Base-by-base conservation (phyloP, 148 eudicot genomes). In the Fagopyrum tataricum region DNA sequence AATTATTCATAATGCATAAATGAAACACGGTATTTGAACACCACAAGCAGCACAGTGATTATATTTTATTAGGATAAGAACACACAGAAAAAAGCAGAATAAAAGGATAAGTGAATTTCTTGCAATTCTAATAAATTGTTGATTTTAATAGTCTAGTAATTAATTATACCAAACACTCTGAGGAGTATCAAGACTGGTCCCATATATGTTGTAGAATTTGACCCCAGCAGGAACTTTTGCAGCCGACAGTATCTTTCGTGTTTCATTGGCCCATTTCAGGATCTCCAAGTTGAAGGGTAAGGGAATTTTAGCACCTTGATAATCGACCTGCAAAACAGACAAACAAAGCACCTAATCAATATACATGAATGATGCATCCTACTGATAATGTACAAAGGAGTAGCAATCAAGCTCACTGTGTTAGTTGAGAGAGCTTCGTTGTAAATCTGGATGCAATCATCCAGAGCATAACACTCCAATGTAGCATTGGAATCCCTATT, bases 191-290 rank as follows among this genome's bases (percentile, higher is more conserved):
- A 86, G 87, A 83, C 82, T 81, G 53, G 97, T 90, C 76, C 92
- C 99, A 79, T 96, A 96, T 39, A 96, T 88, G 75, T 96, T 96
- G 85, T 92, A 96, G 84, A 96, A 96, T 73, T 92, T 96, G 58
- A 92, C 91, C 71, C 56, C 70, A 69, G 84, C 73, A 58, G 99
- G 97, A 83, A 96, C 79, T 85, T 81, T 81, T 21, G 96, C 99
- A 58, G 59, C 67, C 68, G 81, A 82, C 74, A 92, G 72, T 61
- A 96, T 61, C 77, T 85, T 82, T 79, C 82, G 84, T 26, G 99
- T 96, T 86, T 90, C 91, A 76, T 84, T 82, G 55, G 99, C 92
- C 99, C 97, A 96, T 67, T 82, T 85, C 71, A 88, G 77, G 40
- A 96, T 87, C 66, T 96, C 91, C 61, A 76, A 46, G 79, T 92